A percentile compares a stretch with the other conserved stretches of the same genome.
These are phyloP conservation scores for Pseudotsuga menziesii DNA, from an alignment of 75 land plant genomes.

Conservation along the genomic window DNA sequence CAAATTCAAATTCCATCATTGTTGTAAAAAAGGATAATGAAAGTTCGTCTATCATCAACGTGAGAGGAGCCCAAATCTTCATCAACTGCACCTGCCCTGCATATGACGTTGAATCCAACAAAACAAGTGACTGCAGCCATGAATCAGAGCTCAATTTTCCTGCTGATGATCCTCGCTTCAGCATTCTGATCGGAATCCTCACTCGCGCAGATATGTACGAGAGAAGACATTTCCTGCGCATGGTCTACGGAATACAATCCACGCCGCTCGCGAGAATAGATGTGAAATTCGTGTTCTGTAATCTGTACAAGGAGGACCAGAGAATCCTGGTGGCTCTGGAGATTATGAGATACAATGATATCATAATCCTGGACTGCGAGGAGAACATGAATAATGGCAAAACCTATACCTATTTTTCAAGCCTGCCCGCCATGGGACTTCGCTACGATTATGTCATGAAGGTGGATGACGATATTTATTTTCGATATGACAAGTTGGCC, in stretches of 20 bases:
- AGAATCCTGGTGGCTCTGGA: conserved; percentile 51
- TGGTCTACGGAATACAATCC: conserved; percentile 58
- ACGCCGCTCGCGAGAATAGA: conserved; percentile 32
- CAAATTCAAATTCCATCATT: background rate
- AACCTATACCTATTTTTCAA: conserved; percentile 28
- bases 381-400: conserved; percentile 51
- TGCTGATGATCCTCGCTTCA: background rate
- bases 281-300: conserved; percentile 68
- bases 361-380: conserved; percentile 54
- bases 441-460: conserved; percentile 55
- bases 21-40: background rate
- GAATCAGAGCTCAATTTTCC: background rate
- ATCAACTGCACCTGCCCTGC: conserved; percentile 8
- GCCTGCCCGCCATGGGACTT: conserved; percentile 17
- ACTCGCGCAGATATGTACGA: conserved; percentile 50
- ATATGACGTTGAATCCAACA: background rate
- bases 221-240: conserved; percentile 54
- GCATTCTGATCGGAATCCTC: conserved; percentile 60
- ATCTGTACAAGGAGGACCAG: conserved; percentile 53
- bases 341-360: conserved; percentile 58
- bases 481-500: conserved; percentile 31
- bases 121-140: background rate
- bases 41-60: background rate
- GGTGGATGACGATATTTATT: conserved; percentile 50
- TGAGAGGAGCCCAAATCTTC: conserved; percentile 11